Conservation (phyloP, 2,329 filamentous ascomycete genomes). For the Didymella lethalis region DNA sequence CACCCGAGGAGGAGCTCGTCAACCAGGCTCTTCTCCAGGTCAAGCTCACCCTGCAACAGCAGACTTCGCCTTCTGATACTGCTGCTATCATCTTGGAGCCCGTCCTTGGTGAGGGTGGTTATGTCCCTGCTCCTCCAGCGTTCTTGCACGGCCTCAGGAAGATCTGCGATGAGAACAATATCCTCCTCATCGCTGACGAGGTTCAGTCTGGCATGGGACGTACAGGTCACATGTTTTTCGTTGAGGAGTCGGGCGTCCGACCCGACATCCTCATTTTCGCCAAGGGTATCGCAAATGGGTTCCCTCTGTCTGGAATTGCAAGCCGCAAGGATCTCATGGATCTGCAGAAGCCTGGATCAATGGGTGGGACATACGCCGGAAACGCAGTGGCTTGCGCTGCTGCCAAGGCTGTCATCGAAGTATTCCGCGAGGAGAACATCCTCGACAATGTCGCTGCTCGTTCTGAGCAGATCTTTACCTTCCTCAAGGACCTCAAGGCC, state of each 20-base stretch:
- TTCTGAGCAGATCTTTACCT: conserved; percentile 39
- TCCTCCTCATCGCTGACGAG: conserved; percentile 55
- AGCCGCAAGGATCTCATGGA: conserved; percentile 40
- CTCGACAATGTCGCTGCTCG: conserved; percentile 40
- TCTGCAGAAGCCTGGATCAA: conserved; percentile 39
- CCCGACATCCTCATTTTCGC: conserved; percentile 56
- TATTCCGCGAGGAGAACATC: conserved; percentile 39
- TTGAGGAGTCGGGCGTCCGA: conserved; percentile 54
- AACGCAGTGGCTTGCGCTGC: conserved; percentile 43
- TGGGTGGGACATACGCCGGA: conserved; percentile 44
- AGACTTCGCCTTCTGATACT: conserved; percentile 39
- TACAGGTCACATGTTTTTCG: conserved; percentile 55
- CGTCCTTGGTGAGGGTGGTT: conserved; percentile 42
- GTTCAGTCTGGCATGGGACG: conserved; percentile 56
- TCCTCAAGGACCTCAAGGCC: conserved; percentile 34
- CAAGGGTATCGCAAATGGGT: conserved; percentile 44
- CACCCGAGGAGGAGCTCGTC: conserved; percentile 38
- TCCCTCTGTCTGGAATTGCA: conserved; percentile 41
- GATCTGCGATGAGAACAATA: conserved; percentile 55
- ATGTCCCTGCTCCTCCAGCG: conserved; percentile 38
- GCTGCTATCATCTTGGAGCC: conserved; percentile 43
- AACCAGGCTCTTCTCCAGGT: conserved; percentile 36
- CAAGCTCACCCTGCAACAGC: conserved; percentile 38
- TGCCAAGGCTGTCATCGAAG: conserved; percentile 37
- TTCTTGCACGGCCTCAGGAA: conserved; percentile 50